Percentiles rank a stretch among this genome's conserved stretches.
Evolutionary conservation across 768 basidiomycete genomes (phyloP).

Genomic region (Hericium rajendrae): DNA sequence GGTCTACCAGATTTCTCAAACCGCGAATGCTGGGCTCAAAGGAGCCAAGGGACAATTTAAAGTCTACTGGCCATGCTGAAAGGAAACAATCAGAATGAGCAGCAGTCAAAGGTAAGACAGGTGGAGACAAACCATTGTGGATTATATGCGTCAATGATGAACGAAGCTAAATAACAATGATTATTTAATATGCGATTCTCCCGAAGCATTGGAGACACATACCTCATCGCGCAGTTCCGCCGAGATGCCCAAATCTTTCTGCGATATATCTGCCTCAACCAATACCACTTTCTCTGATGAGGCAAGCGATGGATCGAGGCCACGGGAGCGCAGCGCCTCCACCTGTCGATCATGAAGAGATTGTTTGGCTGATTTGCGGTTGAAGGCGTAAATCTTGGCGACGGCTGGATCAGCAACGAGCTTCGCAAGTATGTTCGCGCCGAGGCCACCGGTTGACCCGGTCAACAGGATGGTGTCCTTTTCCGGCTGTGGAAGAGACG

Average conservation of each 20-base stretch:
- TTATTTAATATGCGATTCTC: not conserved
- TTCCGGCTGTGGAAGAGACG: not conserved
- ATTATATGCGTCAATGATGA: constrained; percentile 13
- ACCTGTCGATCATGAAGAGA: not conserved
- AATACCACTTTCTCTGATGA: constrained; percentile 12
- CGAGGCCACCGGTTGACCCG: not conserved
- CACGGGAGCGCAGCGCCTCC: not conserved
- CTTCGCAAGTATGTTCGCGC: not conserved
- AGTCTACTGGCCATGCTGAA: constrained; percentile 7
- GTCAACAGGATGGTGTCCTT: not conserved
- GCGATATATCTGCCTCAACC: constrained; percentile 14
- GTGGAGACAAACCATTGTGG: constrained; percentile 11
- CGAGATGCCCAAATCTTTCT: constrained; percentile 3
- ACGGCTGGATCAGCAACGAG: not conserved
- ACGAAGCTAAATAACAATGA: not conserved
- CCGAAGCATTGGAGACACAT: not conserved
- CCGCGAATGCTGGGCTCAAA: constrained; percentile 9
- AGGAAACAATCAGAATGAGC: not conserved
- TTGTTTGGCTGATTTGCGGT: not conserved
- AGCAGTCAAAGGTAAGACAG: not conserved
- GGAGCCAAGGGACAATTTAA: constrained; percentile 6
- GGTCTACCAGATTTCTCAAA: constrained; percentile 7
- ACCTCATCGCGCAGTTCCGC: constrained; percentile 7
- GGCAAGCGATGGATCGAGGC: constrained; percentile 2
- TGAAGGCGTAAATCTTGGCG: not conserved